Conservation (phyloP, 164 flowering plant genomes). For the Warburgia ugandensis region DNA sequence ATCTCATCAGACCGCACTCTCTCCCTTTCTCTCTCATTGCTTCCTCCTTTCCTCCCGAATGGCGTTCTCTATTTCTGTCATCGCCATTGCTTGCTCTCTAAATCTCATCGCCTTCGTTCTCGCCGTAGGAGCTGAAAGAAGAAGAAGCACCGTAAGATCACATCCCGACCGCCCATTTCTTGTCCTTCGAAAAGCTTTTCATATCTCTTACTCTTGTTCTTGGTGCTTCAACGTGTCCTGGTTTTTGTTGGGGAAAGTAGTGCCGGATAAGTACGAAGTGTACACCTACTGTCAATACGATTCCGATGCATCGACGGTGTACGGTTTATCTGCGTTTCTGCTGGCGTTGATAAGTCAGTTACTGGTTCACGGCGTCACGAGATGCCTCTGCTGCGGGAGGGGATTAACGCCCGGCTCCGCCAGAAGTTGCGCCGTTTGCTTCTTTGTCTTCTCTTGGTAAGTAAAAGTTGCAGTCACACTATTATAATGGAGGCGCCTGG, state of each 20-base stretch:
- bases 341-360: conserved; percentile 55
- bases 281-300: conserved; percentile 60
- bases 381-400: conserved; percentile 78
- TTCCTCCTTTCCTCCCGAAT: too few relatives aligned
- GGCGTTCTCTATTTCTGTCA: conserved; percentile 56
- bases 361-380: conserved; percentile 64
- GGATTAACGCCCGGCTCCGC: conserved; percentile 47
- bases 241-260: conserved; percentile 43
- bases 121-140: conserved; percentile 84
- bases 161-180: not conserved
- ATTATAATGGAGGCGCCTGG: too few relatives aligned
- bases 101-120: conserved; percentile 83
- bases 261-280: conserved; percentile 81
- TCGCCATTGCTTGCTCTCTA: conserved; percentile 44
- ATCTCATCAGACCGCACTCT: too few relatives aligned
- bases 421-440: conserved; percentile 41
- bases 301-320: conserved; percentile 73
- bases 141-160: conserved; percentile 64
- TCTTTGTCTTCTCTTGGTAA: conserved; percentile 75
- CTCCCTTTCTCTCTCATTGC: not conserved
- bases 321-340: conserved; percentile 73
- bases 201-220: not conserved
- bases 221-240: not conserved
- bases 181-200: not conserved
- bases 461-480: not conserved